These are phyloP conservation scores for Pseudogymnoascus sp. DNA, from an alignment of 2,329 filamentous ascomycete species.

Conservation along the genomic window DNA sequence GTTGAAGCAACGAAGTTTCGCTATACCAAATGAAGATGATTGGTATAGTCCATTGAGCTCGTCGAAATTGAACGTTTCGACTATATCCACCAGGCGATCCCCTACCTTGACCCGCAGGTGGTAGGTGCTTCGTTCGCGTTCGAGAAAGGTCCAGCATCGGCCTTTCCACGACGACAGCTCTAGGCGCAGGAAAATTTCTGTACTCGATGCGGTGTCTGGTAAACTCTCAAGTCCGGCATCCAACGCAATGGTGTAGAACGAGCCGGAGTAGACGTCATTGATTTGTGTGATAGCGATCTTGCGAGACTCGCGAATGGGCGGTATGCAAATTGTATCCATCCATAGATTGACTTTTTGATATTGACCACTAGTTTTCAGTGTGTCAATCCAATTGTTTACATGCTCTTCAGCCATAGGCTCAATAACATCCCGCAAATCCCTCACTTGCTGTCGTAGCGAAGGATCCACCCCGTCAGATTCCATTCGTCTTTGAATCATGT, in stretches of 20 bases:
- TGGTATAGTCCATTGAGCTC: background rate
- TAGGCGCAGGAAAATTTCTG: background rate
- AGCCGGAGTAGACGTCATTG: background rate
- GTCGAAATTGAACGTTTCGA: background rate
- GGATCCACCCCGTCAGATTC: background rate
- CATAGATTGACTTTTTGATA: background rate
- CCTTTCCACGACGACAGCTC: background rate
- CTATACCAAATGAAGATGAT: background rate
- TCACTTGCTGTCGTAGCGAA: background rate
- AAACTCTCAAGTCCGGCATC: background rate
- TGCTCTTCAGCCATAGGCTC: background rate
- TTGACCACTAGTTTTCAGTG: background rate
- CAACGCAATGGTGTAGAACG: slow-evolving; percentile 11
- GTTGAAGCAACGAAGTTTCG: background rate
- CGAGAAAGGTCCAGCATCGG: slow-evolving; percentile 7
- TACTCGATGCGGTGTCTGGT: background rate
- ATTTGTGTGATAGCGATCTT: slow-evolving; percentile 10
- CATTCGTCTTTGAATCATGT: background rate
- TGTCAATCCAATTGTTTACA: background rate
- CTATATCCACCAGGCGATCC: background rate
- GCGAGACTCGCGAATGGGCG: background rate
- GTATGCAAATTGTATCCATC: slow-evolving; percentile 1
- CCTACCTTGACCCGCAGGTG: background rate
- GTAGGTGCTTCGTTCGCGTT: slow-evolving; percentile 2
- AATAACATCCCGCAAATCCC: background rate